These are phyloP conservation scores for Paracoccidioides lutzii DNA, from an alignment of 2,329 filamentous ascomycete species.

Conservation along the genomic window DNA sequence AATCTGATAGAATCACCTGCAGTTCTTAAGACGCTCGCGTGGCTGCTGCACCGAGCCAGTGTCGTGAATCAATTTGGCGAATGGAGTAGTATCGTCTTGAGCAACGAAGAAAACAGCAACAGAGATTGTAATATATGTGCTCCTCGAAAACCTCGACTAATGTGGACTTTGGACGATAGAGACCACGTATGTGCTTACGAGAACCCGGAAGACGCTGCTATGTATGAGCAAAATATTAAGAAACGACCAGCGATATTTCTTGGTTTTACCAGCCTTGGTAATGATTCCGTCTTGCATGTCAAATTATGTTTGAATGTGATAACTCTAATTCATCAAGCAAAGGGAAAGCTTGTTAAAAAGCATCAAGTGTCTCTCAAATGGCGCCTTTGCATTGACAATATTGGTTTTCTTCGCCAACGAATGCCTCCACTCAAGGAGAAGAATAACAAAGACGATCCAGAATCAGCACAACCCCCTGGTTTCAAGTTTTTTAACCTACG, in stretches of 20 bases:
- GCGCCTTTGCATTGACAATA: slow-evolving; percentile 38
- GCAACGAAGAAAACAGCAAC: background rate
- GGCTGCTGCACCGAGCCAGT: slow-evolving; percentile 21
- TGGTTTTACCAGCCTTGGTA: slow-evolving; percentile 24
- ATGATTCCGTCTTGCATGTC: slow-evolving; percentile 23
- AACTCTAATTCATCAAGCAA: slow-evolving; percentile 25
- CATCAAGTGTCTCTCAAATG: slow-evolving; percentile 23
- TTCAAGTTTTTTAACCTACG: slow-evolving; percentile 31
- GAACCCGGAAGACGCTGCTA: slow-evolving; percentile 37
- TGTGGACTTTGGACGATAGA: slow-evolving; percentile 22
- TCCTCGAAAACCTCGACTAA: slow-evolving; percentile 21
- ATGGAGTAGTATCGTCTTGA: slow-evolving; percentile 17
- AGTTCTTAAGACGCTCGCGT: slow-evolving; percentile 18
- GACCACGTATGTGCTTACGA: slow-evolving; percentile 35
- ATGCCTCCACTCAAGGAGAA: slow-evolving; percentile 31
- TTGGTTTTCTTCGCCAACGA: slow-evolving; percentile 19
- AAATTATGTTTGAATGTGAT: slow-evolving; percentile 27
- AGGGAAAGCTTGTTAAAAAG: slow-evolving; percentile 15
- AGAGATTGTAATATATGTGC: slow-evolving; percentile 19
- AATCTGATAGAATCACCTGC: slow-evolving; percentile 17
- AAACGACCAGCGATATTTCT: slow-evolving; percentile 32
- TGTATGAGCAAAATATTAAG: slow-evolving; percentile 41
- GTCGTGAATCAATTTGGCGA: slow-evolving; percentile 16
- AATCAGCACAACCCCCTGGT: slow-evolving; percentile 21
- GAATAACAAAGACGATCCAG: slow-evolving; percentile 30